A percentile compares a stretch with the other conserved stretches of the same genome.
phyloP scores from a whole-genome alignment of 768 basidiomycete species.

The Boletus barrowsii region DNA sequence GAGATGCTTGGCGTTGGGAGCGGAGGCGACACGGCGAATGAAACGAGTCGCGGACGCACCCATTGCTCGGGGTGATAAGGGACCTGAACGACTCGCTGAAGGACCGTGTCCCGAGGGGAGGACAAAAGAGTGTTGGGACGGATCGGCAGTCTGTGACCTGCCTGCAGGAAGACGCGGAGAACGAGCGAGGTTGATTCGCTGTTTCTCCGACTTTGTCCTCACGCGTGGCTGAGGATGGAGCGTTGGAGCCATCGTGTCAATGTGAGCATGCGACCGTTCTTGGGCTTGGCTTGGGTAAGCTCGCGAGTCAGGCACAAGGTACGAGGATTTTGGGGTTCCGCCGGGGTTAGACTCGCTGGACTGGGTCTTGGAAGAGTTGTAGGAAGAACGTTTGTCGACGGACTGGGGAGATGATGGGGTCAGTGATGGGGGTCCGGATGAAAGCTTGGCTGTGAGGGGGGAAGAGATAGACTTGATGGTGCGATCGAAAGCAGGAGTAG shows the following conservation, averaged over 20 bases:
- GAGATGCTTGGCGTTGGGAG: slow-evolving; percentile 92
- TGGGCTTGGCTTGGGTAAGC: slow-evolving; percentile 9
- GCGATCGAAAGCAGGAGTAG: slow-evolving; percentile 49
- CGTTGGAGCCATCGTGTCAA: slow-evolving; percentile 25
- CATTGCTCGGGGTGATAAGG: slow-evolving; percentile 66
- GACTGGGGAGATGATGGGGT: slow-evolving; percentile 55
- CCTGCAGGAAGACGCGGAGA: slow-evolving; percentile 37
- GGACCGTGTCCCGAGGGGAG: slow-evolving; percentile 27
- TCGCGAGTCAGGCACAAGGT: slow-evolving; percentile 29
- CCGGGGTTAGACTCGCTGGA: slow-evolving; percentile 65
- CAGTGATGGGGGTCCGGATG: slow-evolving; percentile 40
- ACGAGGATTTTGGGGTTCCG: slow-evolving; percentile 29
- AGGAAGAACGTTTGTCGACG: slow-evolving; percentile 64
- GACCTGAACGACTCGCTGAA: slow-evolving; percentile 40
- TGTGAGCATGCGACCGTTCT: slow-evolving; percentile 4
- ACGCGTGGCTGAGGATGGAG: slow-evolving; percentile 20
- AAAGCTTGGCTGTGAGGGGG: slow-evolving; percentile 21
- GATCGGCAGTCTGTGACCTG: slow-evolving; percentile 29
- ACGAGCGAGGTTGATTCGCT: slow-evolving; percentile 44
- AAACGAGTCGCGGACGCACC: slow-evolving; percentile 80
- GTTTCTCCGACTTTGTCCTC: slow-evolving; percentile 50
- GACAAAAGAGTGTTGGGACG: slow-evolving; percentile 42
- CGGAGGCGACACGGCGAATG: slow-evolving; percentile 92
- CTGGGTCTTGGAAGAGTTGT: slow-evolving; percentile 73
- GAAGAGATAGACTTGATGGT: slow-evolving; percentile 28